A percentile compares a stretch with the other conserved stretches of the same genome.
Conservation (phyloP, 768 basidiomycete species). For the Terana coerulea region DNA sequence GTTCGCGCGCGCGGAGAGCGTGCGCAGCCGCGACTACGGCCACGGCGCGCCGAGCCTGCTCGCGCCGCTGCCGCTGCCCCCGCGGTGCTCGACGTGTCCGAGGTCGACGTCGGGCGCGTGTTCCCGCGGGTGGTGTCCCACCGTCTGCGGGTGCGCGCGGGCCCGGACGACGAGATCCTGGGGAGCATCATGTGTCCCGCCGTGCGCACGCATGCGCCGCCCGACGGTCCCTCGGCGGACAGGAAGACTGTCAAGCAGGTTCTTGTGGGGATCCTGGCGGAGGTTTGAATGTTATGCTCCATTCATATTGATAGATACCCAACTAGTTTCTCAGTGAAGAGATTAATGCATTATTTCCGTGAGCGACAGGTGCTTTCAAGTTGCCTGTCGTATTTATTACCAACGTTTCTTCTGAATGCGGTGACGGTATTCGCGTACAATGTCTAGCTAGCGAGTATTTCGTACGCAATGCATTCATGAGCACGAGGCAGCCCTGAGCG, state of each 20-base stretch:
- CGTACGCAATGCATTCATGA: too few species aligned
- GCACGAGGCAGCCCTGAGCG: too few species aligned
- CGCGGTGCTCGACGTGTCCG: slow-evolving; percentile 51
- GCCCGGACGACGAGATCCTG: slow-evolving; percentile 67
- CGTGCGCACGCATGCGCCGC: slow-evolving; percentile 11
- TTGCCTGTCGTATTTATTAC: too few species aligned
- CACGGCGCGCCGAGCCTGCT: not conserved
- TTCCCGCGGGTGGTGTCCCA: slow-evolving; percentile 73
- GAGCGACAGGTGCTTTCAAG: too few species aligned
- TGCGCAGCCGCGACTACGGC: not conserved
- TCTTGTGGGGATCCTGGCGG: slow-evolving; percentile 52
- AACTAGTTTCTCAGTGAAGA: too few species aligned
- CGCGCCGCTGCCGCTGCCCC: slow-evolving; percentile 19
- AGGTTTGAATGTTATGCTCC: slow-evolving; percentile 32
- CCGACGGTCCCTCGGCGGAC: not conserved
- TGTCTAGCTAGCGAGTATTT: too few species aligned
- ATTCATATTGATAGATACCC: too few species aligned
- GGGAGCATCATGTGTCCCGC: slow-evolving; percentile 62
- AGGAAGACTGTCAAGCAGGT: slow-evolving; percentile 60
- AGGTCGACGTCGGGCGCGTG: slow-evolving; percentile 71
- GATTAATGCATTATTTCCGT: too few species aligned
- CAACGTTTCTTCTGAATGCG: too few species aligned
- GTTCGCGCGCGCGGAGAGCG: not conserved
- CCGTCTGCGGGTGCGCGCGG: slow-evolving; percentile 65
- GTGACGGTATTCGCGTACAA: too few species aligned